These are phyloP conservation scores for Rhodomyrtus tomentosa DNA, from an alignment of 345 rosid genomes.

Conservation along the genomic window DNA sequence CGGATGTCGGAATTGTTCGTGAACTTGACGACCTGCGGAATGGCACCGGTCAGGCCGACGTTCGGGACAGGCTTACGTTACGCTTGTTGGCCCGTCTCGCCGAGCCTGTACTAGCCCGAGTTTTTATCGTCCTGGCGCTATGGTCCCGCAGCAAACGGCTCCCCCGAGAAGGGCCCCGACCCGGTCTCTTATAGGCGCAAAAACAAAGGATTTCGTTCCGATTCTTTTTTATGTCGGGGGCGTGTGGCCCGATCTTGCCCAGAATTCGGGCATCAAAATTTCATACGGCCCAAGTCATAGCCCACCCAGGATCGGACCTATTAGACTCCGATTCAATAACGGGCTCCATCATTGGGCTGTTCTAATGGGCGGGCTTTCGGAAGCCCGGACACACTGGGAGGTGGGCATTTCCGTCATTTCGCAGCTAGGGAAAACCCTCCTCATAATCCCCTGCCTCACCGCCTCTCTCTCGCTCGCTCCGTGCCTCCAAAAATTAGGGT, in stretches of 20 bases:
- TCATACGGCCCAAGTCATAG: background rate
- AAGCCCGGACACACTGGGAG: background rate
- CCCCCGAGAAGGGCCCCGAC: background rate
- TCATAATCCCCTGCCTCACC: background rate
- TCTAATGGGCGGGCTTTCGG: background rate
- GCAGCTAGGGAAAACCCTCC: background rate
- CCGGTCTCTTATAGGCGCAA: background rate
- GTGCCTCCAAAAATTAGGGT: slow-evolving; percentile 2
- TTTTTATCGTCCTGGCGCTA: rapidly evolving
- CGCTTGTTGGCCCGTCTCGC: background rate
- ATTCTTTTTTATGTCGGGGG: background rate
- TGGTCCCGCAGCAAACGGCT: background rate
- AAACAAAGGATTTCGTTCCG: background rate
- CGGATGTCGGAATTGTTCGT: rapidly evolving
- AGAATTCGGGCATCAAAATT: background rate
- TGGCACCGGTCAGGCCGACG: rapidly evolving
- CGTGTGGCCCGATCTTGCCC: background rate
- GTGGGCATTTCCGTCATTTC: background rate
- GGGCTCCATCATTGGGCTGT: too few relatives aligned
- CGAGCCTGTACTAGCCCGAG: background rate
- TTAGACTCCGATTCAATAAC: background rate
- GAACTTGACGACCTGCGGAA: rapidly evolving
- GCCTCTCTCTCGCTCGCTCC: background rate
- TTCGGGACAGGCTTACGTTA: background rate
- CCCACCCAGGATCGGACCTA: background rate